phyloP scores from a whole-genome alignment of 1,284 basidiomycete genomes.

The Meripilus lineatus region DNA sequence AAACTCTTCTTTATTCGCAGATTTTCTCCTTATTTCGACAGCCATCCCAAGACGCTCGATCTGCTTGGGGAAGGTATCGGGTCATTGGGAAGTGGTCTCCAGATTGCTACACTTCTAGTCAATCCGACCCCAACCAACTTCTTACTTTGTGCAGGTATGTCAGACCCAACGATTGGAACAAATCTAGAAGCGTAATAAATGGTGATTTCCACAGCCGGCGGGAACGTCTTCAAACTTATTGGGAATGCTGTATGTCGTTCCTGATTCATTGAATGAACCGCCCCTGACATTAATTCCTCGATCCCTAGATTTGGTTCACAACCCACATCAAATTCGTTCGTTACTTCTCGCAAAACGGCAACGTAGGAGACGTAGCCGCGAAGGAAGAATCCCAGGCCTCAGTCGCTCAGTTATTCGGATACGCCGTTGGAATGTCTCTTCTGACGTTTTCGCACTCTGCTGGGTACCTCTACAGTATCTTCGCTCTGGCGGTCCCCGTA shows the following conservation, averaged over 20 bases:
- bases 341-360: slow-evolving; percentile 26
- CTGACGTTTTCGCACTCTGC: slow-evolving; percentile 26
- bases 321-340: slow-evolving; percentile 31
- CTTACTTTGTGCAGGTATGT: slow-evolving; percentile 25
- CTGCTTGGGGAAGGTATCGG: slow-evolving; percentile 22
- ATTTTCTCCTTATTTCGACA: slow-evolving; percentile 29
- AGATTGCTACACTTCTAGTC: slow-evolving; percentile 25
- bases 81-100: slow-evolving; percentile 23
- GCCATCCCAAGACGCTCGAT: slow-evolving; percentile 29
- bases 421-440: slow-evolving; percentile 25
- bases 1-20: slow-evolving; percentile 29
- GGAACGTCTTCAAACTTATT: slow-evolving; percentile 28
- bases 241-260: slow-evolving; percentile 23
- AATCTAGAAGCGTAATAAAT: too few species aligned
- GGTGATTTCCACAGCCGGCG: slow-evolving; percentile 19
- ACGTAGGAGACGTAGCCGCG: slow-evolving; percentile 28
- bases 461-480: slow-evolving; percentile 26
- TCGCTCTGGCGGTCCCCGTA: slow-evolving; percentile 21
- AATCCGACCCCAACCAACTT: slow-evolving; percentile 23
- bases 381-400: slow-evolving; percentile 30
- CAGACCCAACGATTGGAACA: not conserved
- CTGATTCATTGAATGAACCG: not conserved
- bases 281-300: slow-evolving; percentile 1
- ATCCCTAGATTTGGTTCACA: slow-evolving; percentile 30
- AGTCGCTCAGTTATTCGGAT: slow-evolving; percentile 25